A percentile compares a stretch with the other conserved stretches of the same genome.
Evolutionary conservation across 805 yeast species (phyloP).

Genomic region (Spathaspora sp.): DNA sequence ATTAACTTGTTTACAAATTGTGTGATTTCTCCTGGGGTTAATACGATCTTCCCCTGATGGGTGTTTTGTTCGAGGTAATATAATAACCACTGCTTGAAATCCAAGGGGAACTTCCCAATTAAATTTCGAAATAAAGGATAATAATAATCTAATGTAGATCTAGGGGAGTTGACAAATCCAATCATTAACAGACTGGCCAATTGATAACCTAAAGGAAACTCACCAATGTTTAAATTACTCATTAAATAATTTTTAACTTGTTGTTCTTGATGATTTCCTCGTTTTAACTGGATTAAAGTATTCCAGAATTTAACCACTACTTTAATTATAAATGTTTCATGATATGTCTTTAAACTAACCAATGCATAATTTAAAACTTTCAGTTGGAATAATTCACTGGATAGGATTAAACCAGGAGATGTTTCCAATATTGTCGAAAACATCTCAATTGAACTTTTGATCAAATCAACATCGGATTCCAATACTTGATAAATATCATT

Average conservation of each 20-base stretch:
- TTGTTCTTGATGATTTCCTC: conserved; percentile 43
- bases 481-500: conserved; percentile 30
- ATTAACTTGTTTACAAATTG: conserved; percentile 50
- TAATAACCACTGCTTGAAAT: conserved; percentile 45
- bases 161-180: conserved; percentile 40
- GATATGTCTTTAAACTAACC: conserved; percentile 32
- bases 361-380: conserved; percentile 28
- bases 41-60: conserved; percentile 10
- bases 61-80: conserved; percentile 6
- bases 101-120: conserved; percentile 44
- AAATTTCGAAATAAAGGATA: conserved; percentile 49
- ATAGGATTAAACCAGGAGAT: conserved; percentile 46
- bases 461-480: conserved; percentile 54
- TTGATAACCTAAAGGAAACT: conserved; percentile 15
- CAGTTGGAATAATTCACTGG: conserved; percentile 14
- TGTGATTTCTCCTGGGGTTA: conserved; percentile 30
- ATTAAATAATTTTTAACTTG: conserved; percentile 21
- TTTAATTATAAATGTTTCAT: conserved; percentile 55
- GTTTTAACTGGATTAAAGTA: conserved; percentile 41
- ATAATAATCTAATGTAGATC: conserved; percentile 61
- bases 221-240: conserved; percentile 10
- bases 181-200: conserved; percentile 23
- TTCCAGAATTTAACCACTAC: conserved; percentile 57
- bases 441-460: conserved; percentile 50
- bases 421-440: conserved; percentile 47